Conservation (phyloP, 2,329 filamentous ascomycete species). For the Apiospora marii region DNA sequence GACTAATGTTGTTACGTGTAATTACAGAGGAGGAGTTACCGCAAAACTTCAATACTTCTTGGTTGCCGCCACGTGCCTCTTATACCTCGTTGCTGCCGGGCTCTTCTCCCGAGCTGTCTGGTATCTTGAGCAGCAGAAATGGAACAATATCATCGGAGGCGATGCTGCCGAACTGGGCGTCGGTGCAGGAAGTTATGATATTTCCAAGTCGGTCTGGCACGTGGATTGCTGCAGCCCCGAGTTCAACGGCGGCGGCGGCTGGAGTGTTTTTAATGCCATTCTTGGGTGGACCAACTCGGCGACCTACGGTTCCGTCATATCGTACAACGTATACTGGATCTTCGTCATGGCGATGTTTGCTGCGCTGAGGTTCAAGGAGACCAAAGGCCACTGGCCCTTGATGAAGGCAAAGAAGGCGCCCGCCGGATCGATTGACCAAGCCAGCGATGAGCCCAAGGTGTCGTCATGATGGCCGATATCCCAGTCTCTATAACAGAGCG, state of each 20-base stretch:
- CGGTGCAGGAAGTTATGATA: constrained; percentile 82
- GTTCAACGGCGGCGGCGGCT: constrained; percentile 76
- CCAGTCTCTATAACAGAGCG: neutral
- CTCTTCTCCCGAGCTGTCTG: constrained; percentile 81
- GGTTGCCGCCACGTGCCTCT: constrained; percentile 80
- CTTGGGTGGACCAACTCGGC: constrained; percentile 90
- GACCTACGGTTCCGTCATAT: constrained; percentile 85
- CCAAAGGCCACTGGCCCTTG: constrained; percentile 58
- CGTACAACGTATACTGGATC: constrained; percentile 90
- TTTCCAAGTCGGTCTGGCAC: constrained; percentile 81
- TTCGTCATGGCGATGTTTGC: constrained; percentile 71
- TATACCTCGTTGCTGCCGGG: constrained; percentile 85
- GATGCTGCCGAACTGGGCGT: constrained; percentile 57
- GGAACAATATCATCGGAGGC: constrained; percentile 70
- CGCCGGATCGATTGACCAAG: neutral
- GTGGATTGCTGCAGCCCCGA: constrained; percentile 84
- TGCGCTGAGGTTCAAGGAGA: constrained; percentile 72
- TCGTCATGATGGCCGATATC: neutral
- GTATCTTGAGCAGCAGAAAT: constrained; percentile 75
- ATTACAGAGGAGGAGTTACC: constrained; percentile 67
- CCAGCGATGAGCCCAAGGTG: neutral
- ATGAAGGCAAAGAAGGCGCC: constrained; percentile 35
- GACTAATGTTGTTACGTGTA: neutral
- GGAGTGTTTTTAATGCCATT: constrained; percentile 88
- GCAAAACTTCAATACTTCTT: constrained; percentile 78